These are phyloP conservation scores for Bruguiera parviflora DNA, from an alignment of 345 rosid genomes.

Conservation along the genomic window DNA sequence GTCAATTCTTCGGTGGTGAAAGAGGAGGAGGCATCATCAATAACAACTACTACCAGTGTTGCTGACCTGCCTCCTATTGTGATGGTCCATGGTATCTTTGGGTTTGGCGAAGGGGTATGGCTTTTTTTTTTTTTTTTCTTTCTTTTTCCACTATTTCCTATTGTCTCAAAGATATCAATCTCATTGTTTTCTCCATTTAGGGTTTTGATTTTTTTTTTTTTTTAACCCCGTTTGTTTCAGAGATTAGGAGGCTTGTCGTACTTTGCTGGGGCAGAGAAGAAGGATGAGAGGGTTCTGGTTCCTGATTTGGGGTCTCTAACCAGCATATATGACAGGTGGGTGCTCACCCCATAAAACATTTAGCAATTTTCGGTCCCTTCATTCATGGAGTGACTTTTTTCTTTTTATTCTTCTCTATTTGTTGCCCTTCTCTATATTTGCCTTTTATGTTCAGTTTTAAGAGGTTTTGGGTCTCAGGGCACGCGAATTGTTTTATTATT, in stretches of 20 bases:
- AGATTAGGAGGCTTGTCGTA: conserved; percentile 87
- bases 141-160: no score
- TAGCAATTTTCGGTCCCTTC: not conserved
- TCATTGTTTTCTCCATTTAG: conserved; percentile 7
- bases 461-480: conserved; percentile 56
- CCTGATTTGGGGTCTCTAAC: conserved; percentile 98
- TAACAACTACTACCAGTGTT: conserved; percentile 16
- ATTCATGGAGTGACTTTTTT: not conserved
- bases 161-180: not conserved
- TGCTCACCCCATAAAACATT: not conserved
- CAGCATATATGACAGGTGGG: conserved; percentile 81
- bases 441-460: not conserved
- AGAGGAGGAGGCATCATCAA: conserved; percentile 20
- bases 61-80: conserved; percentile 79
- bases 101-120: conserved; percentile 94
- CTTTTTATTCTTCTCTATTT: not conserved
- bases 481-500: conserved; percentile 84
- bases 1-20: conserved; percentile 29
- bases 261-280: conserved; percentile 97
- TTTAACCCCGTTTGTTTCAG: conserved; percentile 37
- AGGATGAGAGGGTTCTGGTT: conserved; percentile 87
- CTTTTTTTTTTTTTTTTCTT: no score
- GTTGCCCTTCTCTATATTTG: not conserved
- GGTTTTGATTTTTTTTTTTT: conserved; percentile 3
- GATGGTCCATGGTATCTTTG: conserved; percentile 94